Conservation (phyloP, 306 rosid genomes). For the Acmispon strigosus region DNA sequence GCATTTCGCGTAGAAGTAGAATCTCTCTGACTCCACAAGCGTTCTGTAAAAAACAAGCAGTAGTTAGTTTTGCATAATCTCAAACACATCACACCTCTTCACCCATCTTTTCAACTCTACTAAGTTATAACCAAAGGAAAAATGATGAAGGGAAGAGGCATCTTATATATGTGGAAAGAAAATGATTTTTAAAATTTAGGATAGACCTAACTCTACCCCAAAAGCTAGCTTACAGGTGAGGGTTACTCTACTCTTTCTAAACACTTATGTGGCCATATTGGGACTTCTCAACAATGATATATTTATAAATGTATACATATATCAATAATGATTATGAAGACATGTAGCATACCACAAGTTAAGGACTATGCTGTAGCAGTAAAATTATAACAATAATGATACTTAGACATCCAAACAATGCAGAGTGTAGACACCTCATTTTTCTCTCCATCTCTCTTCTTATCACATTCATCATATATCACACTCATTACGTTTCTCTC, state of each 20-base stretch:
- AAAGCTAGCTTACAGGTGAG: too few species aligned
- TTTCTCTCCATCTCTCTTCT: too few species aligned
- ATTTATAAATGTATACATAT: not conserved
- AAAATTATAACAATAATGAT: not conserved
- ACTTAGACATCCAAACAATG: too few species aligned
- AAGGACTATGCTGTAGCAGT: not conserved
- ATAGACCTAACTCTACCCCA: too few species aligned
- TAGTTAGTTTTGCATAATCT: constrained; percentile 16
- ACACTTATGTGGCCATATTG: too few species aligned
- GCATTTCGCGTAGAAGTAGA: constrained; percentile 29
- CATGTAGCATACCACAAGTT: not conserved
- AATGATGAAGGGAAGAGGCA: not conserved
- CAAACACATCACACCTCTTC: not conserved
- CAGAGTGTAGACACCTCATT: too few species aligned
- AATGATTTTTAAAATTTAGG: too few species aligned
- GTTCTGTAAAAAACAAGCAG: constrained; percentile 41
- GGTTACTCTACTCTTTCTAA: too few species aligned
- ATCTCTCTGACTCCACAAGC: constrained; percentile 73
- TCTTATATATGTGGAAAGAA: not conserved
- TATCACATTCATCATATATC: too few species aligned
- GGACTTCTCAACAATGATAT: too few species aligned
- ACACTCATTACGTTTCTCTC: too few species aligned
- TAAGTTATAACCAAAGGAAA: not conserved
- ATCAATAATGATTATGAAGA: not conserved
- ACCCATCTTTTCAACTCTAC: not conserved